Evolutionary conservation across 371 early-diverging fungal species (phyloP).

Genomic region (Smittium culicis): DNA sequence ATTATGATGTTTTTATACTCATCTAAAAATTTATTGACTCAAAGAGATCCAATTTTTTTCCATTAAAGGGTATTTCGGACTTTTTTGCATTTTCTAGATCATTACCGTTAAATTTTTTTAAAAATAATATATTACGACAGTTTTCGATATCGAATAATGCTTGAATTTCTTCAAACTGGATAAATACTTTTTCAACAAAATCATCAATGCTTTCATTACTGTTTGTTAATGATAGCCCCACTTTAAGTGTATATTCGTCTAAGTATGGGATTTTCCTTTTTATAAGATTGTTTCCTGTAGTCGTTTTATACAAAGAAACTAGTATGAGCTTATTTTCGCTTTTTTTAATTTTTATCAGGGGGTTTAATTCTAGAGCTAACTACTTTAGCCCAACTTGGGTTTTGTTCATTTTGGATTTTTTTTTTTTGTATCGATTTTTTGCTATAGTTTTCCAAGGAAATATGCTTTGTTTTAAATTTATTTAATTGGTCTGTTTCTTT

Average conservation of each 20-base stretch:
- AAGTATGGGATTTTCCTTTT: neutral
- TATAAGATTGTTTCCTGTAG: neutral
- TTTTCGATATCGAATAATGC: neutral
- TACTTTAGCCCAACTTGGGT: neutral
- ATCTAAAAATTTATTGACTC: neutral
- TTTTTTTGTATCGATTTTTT: neutral
- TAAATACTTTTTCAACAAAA: neutral
- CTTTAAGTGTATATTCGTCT: neutral
- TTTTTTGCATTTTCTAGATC: neutral
- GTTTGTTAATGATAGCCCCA: neutral
- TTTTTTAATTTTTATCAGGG: neutral
- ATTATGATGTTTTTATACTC: neutral
- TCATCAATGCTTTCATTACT: neutral
- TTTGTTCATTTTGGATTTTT: neutral
- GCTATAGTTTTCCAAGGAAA: neutral
- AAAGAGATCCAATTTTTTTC: neutral
- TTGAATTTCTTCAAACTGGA: neutral
- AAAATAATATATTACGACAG: neutral
- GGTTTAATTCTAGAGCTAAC: neutral
- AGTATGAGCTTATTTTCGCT: neutral
- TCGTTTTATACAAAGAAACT: neutral
- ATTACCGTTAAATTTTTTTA: neutral
- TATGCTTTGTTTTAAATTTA: neutral
- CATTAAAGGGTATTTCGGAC: neutral
- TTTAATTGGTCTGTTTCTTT: neutral